Evolutionary conservation across 2,329 filamentous ascomycete genomes (phyloP).

Genomic region (Aureobasidium subglaciale): DNA sequence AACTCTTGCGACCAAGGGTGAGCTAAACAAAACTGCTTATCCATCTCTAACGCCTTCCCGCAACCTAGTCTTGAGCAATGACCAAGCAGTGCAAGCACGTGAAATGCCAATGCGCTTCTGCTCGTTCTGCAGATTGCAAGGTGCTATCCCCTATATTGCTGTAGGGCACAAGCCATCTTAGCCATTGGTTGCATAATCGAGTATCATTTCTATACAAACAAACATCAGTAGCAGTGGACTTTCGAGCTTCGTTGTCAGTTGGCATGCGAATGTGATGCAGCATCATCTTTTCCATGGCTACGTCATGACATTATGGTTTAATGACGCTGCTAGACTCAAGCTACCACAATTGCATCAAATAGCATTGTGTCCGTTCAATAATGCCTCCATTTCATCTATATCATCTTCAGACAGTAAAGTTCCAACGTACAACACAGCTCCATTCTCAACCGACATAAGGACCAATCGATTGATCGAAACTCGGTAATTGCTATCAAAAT

Average conservation of each 20-base stretch:
- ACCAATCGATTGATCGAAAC: too few relatives aligned
- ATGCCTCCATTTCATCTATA: constrained; percentile 1
- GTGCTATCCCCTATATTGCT: neutral
- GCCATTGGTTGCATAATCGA: neutral
- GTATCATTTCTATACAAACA: neutral
- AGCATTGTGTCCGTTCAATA: neutral
- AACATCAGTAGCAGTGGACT: neutral
- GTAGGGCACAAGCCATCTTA: too few relatives aligned
- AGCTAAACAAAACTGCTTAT: constrained; percentile 3
- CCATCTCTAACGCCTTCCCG: constrained; percentile 7
- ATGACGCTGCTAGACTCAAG: neutral
- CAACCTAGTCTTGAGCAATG: constrained; percentile 4
- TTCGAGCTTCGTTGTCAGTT: too few relatives aligned
- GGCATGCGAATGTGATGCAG: too few relatives aligned
- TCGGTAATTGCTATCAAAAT: constrained; percentile 29
- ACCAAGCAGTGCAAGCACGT: constrained; percentile 7
- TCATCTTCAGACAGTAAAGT: neutral
- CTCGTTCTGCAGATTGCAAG: neutral
- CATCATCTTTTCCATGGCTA: too few relatives aligned
- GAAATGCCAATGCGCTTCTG: constrained; percentile 2
- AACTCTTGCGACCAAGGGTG: constrained; percentile 5
- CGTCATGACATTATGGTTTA: too few relatives aligned
- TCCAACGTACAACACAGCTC: too few relatives aligned
- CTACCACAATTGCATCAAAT: neutral
- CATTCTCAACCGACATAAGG: too few relatives aligned